Evolutionary conservation across 2,329 filamentous ascomycete species (phyloP).

Genomic region (Aspergillus aculeatinus): DNA sequence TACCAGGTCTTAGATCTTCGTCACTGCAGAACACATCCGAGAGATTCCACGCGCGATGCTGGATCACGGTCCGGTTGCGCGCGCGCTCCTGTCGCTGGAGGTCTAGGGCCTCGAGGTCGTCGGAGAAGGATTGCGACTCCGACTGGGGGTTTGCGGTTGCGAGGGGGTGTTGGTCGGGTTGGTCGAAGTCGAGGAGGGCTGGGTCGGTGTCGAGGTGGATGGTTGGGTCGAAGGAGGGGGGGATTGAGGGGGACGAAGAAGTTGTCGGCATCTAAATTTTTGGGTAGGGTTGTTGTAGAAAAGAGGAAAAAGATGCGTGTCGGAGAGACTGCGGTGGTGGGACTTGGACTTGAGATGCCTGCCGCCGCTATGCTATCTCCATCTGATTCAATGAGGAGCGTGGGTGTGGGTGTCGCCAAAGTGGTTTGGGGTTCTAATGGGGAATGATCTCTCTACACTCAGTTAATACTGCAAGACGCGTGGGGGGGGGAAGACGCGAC

Average conservation of each 20-base stretch:
- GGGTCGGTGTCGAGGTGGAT: conserved; percentile 32
- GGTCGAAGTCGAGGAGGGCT: background rate
- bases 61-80: conserved; percentile 42
- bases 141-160: background rate
- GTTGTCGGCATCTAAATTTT: conserved; percentile 30
- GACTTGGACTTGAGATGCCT: background rate
- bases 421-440: too few species aligned
- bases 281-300: background rate
- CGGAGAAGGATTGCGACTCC: conserved; percentile 35
- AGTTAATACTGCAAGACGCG: conserved; percentile 14
- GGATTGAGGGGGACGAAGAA: conserved; percentile 34
- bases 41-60: conserved; percentile 44
- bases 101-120: conserved; percentile 43
- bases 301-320: background rate
- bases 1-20: conserved; percentile 41
- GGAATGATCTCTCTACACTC: background rate
- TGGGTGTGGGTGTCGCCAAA: too few species aligned
- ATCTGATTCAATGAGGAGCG: background rate
- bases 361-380: background rate
- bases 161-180: background rate
- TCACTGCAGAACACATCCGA: conserved; percentile 46
- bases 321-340: background rate
- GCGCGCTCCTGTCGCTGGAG: conserved; percentile 33
- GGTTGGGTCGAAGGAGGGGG: conserved; percentile 54
- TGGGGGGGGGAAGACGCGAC: conserved; percentile 22